phyloP scores from a whole-genome alignment of 2,329 filamentous ascomycete species.

The Cladosporium sp. region DNA sequence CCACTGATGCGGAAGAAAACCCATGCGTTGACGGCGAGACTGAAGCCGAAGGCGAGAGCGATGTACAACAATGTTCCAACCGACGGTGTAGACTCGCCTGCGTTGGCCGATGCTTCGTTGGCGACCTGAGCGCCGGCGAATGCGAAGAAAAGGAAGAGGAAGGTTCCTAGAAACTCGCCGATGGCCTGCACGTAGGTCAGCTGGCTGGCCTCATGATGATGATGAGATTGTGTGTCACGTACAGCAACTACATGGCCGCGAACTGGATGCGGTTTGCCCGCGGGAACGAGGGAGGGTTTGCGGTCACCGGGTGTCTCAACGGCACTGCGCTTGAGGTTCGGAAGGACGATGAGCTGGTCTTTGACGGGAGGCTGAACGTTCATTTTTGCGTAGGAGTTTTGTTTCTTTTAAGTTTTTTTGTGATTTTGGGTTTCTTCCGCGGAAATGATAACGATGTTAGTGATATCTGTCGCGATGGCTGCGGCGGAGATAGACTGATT shows the following conservation, averaged over 20 bases:
- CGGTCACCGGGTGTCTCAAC: neutral
- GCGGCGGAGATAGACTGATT: neutral
- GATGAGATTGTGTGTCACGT: neutral
- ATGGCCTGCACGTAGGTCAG: conserved; percentile 14
- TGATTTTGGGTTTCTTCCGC: neutral
- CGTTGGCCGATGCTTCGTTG: conserved; percentile 20
- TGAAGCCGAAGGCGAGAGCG: conserved; percentile 31
- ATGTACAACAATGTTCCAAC: conserved; percentile 29
- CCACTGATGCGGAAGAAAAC: conserved; percentile 34
- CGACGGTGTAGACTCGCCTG: conserved; percentile 6
- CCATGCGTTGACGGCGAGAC: conserved; percentile 32
- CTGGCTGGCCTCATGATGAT: no score
- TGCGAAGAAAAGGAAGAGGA: conserved; percentile 32
- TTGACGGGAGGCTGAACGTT: conserved; percentile 8
- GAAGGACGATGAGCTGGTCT: conserved; percentile 2
- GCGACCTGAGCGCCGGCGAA: conserved; percentile 29
- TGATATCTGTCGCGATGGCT: neutral
- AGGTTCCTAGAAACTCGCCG: conserved; percentile 11
- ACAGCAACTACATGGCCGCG: conserved; percentile 9
- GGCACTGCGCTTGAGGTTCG: neutral
- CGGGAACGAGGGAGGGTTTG: conserved; percentile 1
- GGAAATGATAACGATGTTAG: neutral
- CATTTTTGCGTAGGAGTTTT: neutral
- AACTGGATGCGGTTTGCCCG: neutral
- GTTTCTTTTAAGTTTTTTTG: neutral